Percentiles rank a stretch among this genome's conserved stretches.
phyloP scores from a whole-genome alignment of 148 eudicot genomes.

The Cornus controversa region DNA sequence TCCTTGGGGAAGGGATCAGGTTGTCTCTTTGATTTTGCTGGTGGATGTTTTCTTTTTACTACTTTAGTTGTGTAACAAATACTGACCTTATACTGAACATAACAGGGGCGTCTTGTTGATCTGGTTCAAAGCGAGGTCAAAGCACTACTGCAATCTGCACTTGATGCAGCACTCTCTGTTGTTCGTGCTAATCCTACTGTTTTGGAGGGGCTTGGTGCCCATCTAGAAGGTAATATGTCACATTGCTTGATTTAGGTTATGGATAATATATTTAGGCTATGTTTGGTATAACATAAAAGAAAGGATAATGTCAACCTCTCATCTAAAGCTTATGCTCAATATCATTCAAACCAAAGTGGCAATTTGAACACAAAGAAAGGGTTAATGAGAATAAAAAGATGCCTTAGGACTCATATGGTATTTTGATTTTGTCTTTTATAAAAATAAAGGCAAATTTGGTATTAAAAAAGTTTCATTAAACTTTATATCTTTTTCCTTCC shows the following conservation, averaged over 20 bases:
- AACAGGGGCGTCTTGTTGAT: slow-evolving; percentile 88
- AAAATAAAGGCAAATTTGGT: too few relatives aligned
- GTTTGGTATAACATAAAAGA: too few relatives aligned
- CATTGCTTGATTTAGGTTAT: neutral
- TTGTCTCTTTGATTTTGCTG: slow-evolving; percentile 14
- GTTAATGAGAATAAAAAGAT: too few relatives aligned
- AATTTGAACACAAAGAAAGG: too few relatives aligned
- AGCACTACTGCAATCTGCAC: slow-evolving; percentile 78
- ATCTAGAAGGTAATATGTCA: slow-evolving; percentile 65
- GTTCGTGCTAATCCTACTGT: slow-evolving; percentile 84
- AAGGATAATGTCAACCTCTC: too few relatives aligned
- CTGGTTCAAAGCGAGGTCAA: slow-evolving; percentile 89
- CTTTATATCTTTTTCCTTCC: too few relatives aligned
- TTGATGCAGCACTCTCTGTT: slow-evolving; percentile 78
- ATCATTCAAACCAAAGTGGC: too few relatives aligned
- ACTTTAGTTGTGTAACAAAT: slow-evolving; percentile 1
- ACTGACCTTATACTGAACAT: slow-evolving; percentile 15
- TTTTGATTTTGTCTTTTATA: too few relatives aligned
- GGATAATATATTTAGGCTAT: too few relatives aligned
- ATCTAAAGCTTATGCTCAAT: too few relatives aligned
- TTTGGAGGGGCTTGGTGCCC: slow-evolving; percentile 95
- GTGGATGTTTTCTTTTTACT: neutral
- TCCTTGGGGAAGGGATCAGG: slow-evolving; percentile 90
- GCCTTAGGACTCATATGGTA: too few relatives aligned
- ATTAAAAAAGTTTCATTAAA: too few relatives aligned